Conservation (phyloP, 2,329 filamentous ascomycete species). For the Fusarium subglutinans region DNA sequence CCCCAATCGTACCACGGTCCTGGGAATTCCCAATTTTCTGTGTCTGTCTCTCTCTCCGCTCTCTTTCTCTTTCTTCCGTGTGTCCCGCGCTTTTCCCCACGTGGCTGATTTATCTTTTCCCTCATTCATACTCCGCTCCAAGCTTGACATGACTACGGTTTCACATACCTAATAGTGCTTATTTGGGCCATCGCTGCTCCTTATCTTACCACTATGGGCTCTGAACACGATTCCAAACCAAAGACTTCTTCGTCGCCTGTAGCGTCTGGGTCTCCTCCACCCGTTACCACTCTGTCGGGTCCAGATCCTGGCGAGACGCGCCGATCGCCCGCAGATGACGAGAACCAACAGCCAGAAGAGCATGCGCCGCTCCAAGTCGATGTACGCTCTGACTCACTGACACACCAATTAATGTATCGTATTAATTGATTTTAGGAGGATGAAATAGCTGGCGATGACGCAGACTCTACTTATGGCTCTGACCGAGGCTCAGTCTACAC, state of each 20-base stretch:
- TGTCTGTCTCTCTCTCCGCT: neutral
- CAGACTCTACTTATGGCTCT: slow-evolving; percentile 50
- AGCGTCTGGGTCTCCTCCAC: neutral
- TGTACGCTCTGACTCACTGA: neutral
- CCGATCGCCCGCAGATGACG: neutral
- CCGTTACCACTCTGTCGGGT: slow-evolving; percentile 15
- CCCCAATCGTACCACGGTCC: neutral
- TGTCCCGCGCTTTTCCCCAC: neutral
- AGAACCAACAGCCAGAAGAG: neutral
- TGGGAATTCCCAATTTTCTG: neutral
- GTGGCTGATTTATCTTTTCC: neutral
- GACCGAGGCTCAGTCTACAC: slow-evolving; percentile 46
- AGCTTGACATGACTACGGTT: neutral
- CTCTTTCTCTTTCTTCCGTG: neutral
- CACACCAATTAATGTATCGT: neutral
- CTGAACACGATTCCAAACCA: neutral
- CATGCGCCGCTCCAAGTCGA: slow-evolving; percentile 29
- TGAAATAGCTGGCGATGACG: slow-evolving; percentile 34
- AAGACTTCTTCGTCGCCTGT: neutral
- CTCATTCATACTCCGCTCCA: neutral
- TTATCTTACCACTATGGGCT: neutral
- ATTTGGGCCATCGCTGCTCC: neutral
- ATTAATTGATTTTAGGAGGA: slow-evolving; percentile 9
- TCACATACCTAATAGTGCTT: neutral
- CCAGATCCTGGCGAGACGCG: neutral